Conservation (phyloP, 176 grass and related monocot species). For the Avena atlantica region DNA sequence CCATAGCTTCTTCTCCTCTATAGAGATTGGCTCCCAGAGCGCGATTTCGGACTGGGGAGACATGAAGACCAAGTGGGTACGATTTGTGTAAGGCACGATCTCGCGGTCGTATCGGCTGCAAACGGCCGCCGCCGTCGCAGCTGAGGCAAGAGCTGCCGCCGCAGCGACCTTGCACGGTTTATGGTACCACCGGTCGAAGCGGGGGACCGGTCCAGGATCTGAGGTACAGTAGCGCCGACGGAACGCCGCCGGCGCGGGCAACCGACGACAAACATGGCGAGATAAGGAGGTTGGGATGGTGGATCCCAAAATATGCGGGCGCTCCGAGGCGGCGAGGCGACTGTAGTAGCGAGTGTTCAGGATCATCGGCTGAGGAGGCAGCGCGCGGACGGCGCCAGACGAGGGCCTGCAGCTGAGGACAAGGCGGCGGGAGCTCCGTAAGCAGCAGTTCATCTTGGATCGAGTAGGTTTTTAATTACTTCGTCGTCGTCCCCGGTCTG, state of each 20-base stretch:
- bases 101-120: neutral
- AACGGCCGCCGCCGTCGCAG: neutral
- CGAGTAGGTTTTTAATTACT: neutral
- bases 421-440: neutral
- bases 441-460: neutral
- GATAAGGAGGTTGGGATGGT: neutral
- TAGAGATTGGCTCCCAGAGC: neutral
- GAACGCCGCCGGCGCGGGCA: neutral
- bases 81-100: neutral
- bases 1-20: neutral
- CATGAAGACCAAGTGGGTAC: neutral
- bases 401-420: neutral
- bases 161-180: neutral
- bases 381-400: neutral
- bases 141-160: neutral
- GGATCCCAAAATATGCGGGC: neutral
- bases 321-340: neutral
- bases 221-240: neutral
- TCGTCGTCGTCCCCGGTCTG: neutral
- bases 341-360: neutral
- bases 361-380: neutral
- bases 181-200: neutral
- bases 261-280: neutral
- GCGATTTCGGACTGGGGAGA: neutral
- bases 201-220: neutral